Evolutionary conservation across 805 yeast species (phyloP), one percentile per base, ranked within the genome.

Genomic region (Kodamaea neixiangensis): DNA sequence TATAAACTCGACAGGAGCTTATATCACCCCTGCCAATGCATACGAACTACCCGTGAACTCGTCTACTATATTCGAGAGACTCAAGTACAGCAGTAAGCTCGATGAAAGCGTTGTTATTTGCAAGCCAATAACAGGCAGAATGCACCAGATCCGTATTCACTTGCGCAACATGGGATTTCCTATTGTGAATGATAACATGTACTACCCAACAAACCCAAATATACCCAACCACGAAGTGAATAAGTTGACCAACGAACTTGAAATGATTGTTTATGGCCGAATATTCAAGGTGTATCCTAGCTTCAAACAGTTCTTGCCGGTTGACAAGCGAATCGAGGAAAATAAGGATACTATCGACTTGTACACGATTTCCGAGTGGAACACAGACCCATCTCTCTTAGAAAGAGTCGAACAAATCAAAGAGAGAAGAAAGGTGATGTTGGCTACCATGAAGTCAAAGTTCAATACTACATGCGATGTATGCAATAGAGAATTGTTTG

Each of bases 141-240:
- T 79, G 61, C 86, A 81, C 62, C 86, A 81, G 60, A 80, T 81
- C 20, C 65, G 86, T 10, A 78, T 81, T 4, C 86, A 81, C 60
- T 61, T 81, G 10, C 61, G 82, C 18, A 75, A 79, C 54, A 45
- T 80, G 53, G 76, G 77, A 0, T 60, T 54, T 62, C 97, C 98
- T 0, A 93, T 93, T 43, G 90, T 88, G 2, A 92, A 93, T 64
- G 99, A 93, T 66, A 64, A 61, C 21, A 58, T 65, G 10, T 75
- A 75, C 53, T 64, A 67, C 46, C 62, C 64, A 1, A 40, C 20
- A 3, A 50, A 47, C 20, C 21, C 35, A 3, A 39, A 42, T 5
- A 19, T 49, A 10, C 38, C 49, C 14, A 55, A 50, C 35, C 51
- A 52, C 9, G 49, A 47, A 3, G 54, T 61, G 17, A 60, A 62